Evolutionary conservation across 257 asterid genomes (phyloP), one percentile per base, ranked within the genome.

Genomic region (Leptodermis oblonga): DNA sequence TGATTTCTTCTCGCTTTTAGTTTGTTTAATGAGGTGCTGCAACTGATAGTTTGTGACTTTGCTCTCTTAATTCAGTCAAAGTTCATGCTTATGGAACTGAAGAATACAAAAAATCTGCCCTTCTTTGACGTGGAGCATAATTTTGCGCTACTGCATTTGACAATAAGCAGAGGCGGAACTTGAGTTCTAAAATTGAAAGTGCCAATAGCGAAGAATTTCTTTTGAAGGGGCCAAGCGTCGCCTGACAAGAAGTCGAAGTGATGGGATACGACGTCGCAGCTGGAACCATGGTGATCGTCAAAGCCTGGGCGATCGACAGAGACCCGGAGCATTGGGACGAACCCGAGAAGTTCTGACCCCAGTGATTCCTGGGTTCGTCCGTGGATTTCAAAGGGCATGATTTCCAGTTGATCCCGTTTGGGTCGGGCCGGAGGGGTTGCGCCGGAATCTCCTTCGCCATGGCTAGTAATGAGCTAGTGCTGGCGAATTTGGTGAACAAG

Each of bases 361-460:
- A 64, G 55, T 64, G 82, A 26, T 73, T 73, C 33, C 1, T 78
- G 73, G 22, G 59, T 37, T 69, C 76, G 0, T 7, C 56, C 0
- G 37, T 81, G 34, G 83, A 79, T 74, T 81, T 60, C 17, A 78
- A 41, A 59, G 84, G 86, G 0, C 62, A 69, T 7, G 78, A 83
- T 60, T 83, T 78, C 28, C 77, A 83, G 67, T 69, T 83, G 25
- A 78, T 83, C 8, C 86, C 86, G 0, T 85, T 83, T 37, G 90
- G 90, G 10, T 71, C 86, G 8, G 90, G 88, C 0, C 33, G 84
- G 31, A 82, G 85, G 51, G 79, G 71, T 1, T 85, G 90, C 36
- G 86, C 83, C 0, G 81, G 85, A 20, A 70, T 73, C 4, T n/a
- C 74, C 0, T 77, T 72, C 46, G 74, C 81, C 13, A 58, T 78